Conservation (phyloP, 2,329 filamentous ascomycete genomes). For the Pseudomassariella vexata region DNA sequence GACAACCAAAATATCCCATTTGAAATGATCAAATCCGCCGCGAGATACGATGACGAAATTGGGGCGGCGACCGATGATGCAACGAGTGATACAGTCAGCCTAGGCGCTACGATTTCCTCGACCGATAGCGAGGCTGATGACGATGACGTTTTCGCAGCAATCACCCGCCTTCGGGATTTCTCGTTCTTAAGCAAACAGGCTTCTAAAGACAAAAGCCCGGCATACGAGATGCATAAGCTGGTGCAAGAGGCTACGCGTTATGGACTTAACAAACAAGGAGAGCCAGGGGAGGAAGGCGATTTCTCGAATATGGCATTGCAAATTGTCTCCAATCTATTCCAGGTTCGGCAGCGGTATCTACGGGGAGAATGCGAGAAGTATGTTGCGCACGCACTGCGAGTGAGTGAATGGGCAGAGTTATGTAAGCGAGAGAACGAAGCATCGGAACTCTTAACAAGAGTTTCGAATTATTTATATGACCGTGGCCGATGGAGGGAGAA, state of each 20-base stretch:
- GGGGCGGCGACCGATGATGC: background rate
- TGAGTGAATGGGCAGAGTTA: background rate
- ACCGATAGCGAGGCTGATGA: background rate
- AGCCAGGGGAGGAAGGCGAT: background rate
- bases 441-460: background rate
- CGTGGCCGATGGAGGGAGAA: background rate
- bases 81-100: background rate
- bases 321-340: background rate
- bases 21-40: conserved; percentile 17
- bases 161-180: conserved; percentile 24
- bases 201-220: no score
- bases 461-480: background rate
- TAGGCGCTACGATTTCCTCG: background rate
- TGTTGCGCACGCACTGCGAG: background rate
- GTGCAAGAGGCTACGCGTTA: conserved; percentile 22
- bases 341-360: conserved; percentile 6
- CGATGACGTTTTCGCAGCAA: conserved; percentile 10
- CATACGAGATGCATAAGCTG: conserved; percentile 26
- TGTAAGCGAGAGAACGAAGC: background rate
- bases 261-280: conserved; percentile 6
- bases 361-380: background rate
- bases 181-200: no score
- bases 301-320: background rate
- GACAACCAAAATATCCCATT: conserved; percentile 25
- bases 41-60: background rate